Evolutionary conservation across 225 moss, liverwort and hornwort species (phyloP), one percentile per base, ranked within the genome.

Genomic region (Bryoerythrophyllum caledonicum): DNA sequence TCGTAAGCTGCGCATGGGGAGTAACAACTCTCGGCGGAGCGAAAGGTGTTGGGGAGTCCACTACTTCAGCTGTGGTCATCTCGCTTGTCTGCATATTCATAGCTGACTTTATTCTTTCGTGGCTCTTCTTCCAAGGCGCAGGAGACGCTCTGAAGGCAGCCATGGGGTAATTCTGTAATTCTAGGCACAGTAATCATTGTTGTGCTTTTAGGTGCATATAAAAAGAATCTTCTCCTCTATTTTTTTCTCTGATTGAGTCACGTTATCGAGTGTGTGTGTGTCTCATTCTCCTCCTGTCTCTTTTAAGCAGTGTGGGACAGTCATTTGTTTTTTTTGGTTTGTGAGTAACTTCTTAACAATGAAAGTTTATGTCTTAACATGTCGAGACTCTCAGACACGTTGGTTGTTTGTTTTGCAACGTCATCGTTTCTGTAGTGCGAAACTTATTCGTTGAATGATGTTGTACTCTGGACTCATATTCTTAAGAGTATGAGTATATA

Each of bases 41-140:
- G 64, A 99, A 99, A 82, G 99, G 99, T 69, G 99, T 99, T 48
- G 99, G 99, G 81, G 99, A 99, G 71, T 95, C 99, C 35, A 99
- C 99, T 46, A 99, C 99, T 8, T 99, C 99, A 44, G 99, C 99
- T 65, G 99, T 99, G 76, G 99, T 99, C 74, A 99, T 99, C 76
- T 99, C 99, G 23, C 86, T 99, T 63, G 99, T 99, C 49, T 91
- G 99, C 87, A 99, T 99, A 63, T 99, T 99, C 49, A 99, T 99
- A 67, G 99, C 99, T 72, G 99, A 99, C 78, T 99, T 99, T 56
- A 88, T 99, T 76, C 85, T 99, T 57, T 99, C 99, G n/a, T 99
- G 89, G 86, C 72, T 74, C 57, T 99, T 99, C 76, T 95, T 99
- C 82, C 99, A 99, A 85, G 99, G 99, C 49, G 89, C 99, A 49